These are phyloP conservation scores for Aspergillus persii DNA, from an alignment of 2,329 filamentous ascomycete species.

Conservation along the genomic window DNA sequence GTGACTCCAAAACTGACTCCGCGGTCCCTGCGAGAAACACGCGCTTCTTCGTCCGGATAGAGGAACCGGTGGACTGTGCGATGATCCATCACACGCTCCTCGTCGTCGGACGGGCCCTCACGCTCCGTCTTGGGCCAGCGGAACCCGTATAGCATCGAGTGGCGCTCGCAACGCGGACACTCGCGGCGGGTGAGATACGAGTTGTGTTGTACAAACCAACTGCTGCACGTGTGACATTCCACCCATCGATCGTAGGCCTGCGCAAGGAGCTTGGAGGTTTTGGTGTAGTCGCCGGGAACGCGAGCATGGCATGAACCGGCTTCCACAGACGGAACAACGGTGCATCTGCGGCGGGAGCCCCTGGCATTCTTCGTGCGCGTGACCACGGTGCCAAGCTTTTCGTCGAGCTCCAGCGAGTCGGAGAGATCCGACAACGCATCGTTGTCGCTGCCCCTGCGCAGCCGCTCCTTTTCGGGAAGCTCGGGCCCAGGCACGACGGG, in stretches of 20 bases:
- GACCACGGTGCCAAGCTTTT: constrained; percentile 19
- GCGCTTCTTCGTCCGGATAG: constrained; percentile 63
- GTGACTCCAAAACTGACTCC: constrained; percentile 37
- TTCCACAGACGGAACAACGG: constrained; percentile 40
- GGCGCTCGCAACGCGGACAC: constrained; percentile 89
- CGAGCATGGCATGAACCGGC: constrained; percentile 44
- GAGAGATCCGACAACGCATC: constrained; percentile 27
- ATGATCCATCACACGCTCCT: constrained; percentile 73
- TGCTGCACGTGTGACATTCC: constrained; percentile 78
- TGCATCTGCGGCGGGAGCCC: constrained; percentile 22
- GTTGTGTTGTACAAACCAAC: constrained; percentile 81
- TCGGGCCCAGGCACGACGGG: constrained; percentile 1
- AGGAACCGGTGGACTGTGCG: constrained; percentile 84
- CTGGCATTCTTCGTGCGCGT: constrained; percentile 21
- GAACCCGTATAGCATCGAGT: constrained; percentile 93
- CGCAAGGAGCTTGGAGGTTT: constrained; percentile 72
- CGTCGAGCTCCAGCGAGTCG: constrained; percentile 28
- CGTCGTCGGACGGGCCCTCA: constrained; percentile 69
- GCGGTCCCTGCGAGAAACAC: constrained; percentile 36
- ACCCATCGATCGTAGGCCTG: constrained; percentile 81
- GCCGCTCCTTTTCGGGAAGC: constrained; percentile 9
- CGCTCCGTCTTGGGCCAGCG: constrained; percentile 94
- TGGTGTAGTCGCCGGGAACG: constrained; percentile 74
- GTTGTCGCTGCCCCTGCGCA: constrained; percentile 17
- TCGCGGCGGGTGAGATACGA: constrained; percentile 82